These are phyloP conservation scores for Puccinia polysora DNA, from an alignment of 1,284 basidiomycete species.

Conservation along the genomic window DNA sequence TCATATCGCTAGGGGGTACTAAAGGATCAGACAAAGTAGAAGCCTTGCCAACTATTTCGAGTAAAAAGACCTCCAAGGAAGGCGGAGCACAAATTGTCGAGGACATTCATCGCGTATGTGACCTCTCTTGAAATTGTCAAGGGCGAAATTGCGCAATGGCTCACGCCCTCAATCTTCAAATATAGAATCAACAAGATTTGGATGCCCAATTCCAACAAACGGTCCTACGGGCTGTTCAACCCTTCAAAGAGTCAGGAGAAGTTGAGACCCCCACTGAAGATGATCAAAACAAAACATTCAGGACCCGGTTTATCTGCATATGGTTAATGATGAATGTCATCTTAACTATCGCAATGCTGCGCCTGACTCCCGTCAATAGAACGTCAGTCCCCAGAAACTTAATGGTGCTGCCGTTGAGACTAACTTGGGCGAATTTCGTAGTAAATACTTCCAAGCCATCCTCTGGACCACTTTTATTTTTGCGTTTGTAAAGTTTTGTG, in stretches of 20 bases:
- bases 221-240: slow-evolving; percentile 85
- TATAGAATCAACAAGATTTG: slow-evolving; percentile 67
- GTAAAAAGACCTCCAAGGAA: slow-evolving; percentile 65
- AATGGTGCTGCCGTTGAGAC: not conserved
- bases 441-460: slow-evolving; percentile 41
- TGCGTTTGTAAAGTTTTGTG: slow-evolving; percentile 38
- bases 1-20: slow-evolving; percentile 67
- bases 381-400: slow-evolving; percentile 20
- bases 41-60: slow-evolving; percentile 79
- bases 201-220: slow-evolving; percentile 89
- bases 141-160: not conserved
- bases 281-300: slow-evolving; percentile 88
- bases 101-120: slow-evolving; percentile 51
- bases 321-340: slow-evolving; percentile 75
- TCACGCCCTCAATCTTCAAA: not conserved
- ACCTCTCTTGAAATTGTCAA: not conserved
- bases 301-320: slow-evolving; percentile 58
- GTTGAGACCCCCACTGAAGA: slow-evolving; percentile 56
- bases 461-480: slow-evolving; percentile 41
- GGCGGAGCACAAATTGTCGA: slow-evolving; percentile 65
- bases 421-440: slow-evolving; percentile 1
- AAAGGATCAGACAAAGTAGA: slow-evolving; percentile 95
- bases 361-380: slow-evolving; percentile 32
- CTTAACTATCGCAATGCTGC: slow-evolving; percentile 39
- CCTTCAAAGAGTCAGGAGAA: slow-evolving; percentile 66